A percentile compares a stretch with the other conserved stretches of the same genome.
Conservation (phyloP, 495 filamentous ascomycete species). For the Neurospora sp. region DNA sequence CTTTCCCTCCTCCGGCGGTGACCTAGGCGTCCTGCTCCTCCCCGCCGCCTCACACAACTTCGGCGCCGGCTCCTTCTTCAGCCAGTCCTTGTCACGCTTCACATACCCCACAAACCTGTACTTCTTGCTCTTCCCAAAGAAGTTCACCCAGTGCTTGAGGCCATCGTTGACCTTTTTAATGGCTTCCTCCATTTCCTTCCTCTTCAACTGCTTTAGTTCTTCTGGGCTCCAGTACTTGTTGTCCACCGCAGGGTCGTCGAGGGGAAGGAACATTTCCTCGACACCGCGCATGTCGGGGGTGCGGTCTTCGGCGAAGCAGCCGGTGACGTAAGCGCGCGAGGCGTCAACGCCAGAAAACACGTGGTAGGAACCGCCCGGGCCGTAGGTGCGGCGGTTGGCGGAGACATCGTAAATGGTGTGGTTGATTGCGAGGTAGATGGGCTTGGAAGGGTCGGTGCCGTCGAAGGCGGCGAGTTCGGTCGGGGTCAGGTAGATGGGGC, state of each 20-base stretch:
- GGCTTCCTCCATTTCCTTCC: constrained; percentile 42
- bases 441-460: constrained; percentile 61
- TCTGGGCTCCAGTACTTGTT: constrained; percentile 31
- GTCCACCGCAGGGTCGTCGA: constrained; percentile 53
- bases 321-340: constrained; percentile 87
- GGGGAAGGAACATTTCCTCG: constrained; percentile 79
- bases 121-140: constrained; percentile 69
- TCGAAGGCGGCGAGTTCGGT: constrained; percentile 63
- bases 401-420: constrained; percentile 91
- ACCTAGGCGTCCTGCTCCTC: constrained; percentile 31
- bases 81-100: constrained; percentile 35
- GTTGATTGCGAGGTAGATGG: constrained; percentile 89
- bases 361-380: constrained; percentile 78
- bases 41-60: constrained; percentile 37
- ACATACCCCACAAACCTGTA: constrained; percentile 68
- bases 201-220: constrained; percentile 46
- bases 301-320: constrained; percentile 81
- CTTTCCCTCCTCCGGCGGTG: constrained; percentile 19
- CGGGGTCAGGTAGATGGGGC: constrained; percentile 55
- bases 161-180: constrained; percentile 43
- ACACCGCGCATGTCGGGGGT: constrained; percentile 75
- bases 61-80: constrained; percentile 29
- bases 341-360: constrained; percentile 86
- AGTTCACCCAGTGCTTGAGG: constrained; percentile 56
- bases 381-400: constrained; percentile 64